These are phyloP conservation scores for Triticum monococcum DNA, from an alignment of 176 grass and related monocot genomes.

Conservation along the genomic window DNA sequence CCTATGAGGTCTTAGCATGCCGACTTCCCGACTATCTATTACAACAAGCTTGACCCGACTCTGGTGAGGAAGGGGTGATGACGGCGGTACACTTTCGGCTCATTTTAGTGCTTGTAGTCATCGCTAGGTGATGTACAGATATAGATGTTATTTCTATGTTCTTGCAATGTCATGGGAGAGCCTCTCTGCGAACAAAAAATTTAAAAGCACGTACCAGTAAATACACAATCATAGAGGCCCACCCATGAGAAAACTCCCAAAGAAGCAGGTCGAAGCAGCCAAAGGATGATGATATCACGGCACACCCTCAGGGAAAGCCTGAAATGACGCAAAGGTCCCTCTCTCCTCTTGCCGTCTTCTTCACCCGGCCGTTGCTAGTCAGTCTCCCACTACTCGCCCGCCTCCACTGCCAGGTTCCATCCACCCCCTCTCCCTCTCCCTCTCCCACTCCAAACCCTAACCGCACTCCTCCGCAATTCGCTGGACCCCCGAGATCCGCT, in stretches of 20 bases:
- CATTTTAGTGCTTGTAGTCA: too few relatives aligned
- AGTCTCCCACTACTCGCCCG: constrained; percentile 7
- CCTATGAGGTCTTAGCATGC: too few relatives aligned
- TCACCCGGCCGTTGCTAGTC: constrained; percentile 36
- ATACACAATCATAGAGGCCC: neutral
- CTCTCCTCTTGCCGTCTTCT: neutral
- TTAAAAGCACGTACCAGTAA: neutral
- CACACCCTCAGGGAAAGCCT: neutral
- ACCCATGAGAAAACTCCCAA: neutral
- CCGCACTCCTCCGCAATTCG: neutral
- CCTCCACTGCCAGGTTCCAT: constrained; percentile 26
- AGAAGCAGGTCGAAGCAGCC: neutral
- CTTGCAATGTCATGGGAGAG: too few relatives aligned
- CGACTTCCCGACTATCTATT: too few relatives aligned
- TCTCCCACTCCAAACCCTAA: constrained; percentile 11
- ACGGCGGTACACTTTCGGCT: too few relatives aligned
- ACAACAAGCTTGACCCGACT: too few relatives aligned
- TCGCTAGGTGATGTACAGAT: too few relatives aligned
- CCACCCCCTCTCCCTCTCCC: neutral
- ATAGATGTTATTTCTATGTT: too few relatives aligned
- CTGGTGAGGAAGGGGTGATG: too few relatives aligned
- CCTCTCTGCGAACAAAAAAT: too few relatives aligned
- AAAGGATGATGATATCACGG: neutral
- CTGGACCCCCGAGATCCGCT: constrained; percentile 1
- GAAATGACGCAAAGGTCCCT: neutral